Evolutionary conservation across 1,139 yeast species (phyloP), one percentile per base, ranked within the genome.

Genomic region (Candida sp.): DNA sequence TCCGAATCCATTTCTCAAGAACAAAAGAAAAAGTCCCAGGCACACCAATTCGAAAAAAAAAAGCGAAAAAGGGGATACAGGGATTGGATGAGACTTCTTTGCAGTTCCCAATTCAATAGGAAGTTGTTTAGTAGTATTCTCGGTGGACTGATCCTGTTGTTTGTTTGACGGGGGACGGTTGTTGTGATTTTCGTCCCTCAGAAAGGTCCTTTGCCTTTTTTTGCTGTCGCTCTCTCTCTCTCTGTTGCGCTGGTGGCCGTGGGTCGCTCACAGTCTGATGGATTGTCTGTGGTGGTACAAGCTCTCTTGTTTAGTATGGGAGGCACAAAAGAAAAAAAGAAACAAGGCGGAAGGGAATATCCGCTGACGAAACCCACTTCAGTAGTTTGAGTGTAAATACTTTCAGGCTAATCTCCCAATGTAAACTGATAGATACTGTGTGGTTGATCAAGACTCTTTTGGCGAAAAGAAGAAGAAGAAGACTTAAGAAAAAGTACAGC

Each of bases 171-270:
- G 17, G 17, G 17, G 17, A 17, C 17, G 17, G 17, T 17, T 38
- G 31, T n/a, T 26, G 31, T 34, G 9, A n/a, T 26, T 38, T 38
- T 38, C 12, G n/a, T 38, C 42, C 42, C 42, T 38, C 42, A 38
- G 22, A 38, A 38, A 38, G 32, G 42, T 9, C 31, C 22, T 26
- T 9, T 38, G 41, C 11, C 6, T 37, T 17, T 37, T 37, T 25
- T 25, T 22, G 3, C 7, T 23, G 38, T 23, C 12, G 26, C 9
- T 17, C 17, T 17, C 17, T 17, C 17, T 17, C 17, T 17, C 17
- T 17, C 17, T 17, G 17, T 17, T 17, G 17, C 17, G 17, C 17
- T 17, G 17, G 17, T 17, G 17, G 17, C 17, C 17, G 17, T 17
- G 17, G 17, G 17, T 17, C 17, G 17, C 17, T 17, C 17, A 17